A percentile compares a stretch with the other conserved stretches of the same genome.
Conservation (phyloP, 208 protist species). For the Phytomonas francai region DNA sequence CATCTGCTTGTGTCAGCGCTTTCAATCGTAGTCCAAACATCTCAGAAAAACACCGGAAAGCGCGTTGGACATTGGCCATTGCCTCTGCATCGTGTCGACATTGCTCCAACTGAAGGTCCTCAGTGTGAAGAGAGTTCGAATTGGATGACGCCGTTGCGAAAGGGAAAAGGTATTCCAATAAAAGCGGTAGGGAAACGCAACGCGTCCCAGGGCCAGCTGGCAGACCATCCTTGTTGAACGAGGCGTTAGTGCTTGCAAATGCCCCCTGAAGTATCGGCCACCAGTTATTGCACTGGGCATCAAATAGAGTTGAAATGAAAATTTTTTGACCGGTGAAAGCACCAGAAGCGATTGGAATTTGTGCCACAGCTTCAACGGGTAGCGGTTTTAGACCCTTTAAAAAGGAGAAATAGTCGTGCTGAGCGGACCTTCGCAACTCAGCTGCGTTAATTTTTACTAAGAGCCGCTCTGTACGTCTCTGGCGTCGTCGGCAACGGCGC, state of each 20-base stretch:
- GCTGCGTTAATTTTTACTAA: constrained; percentile 27
- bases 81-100: constrained; percentile 21
- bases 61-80: constrained; percentile 33
- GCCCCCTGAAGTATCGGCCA: constrained; percentile 50
- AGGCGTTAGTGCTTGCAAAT: constrained; percentile 15
- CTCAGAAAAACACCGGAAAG: constrained; percentile 60
- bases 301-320: constrained; percentile 39
- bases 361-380: constrained; percentile 9
- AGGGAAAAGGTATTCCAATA: constrained; percentile 35
- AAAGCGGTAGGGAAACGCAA: constrained; percentile 12
- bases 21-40: constrained; percentile 57
- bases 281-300: constrained; percentile 55
- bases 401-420: constrained; percentile 35
- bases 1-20: not conserved
- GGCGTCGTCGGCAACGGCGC: constrained; percentile 17
- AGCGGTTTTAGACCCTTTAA: constrained; percentile 22
- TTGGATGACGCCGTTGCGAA: constrained; percentile 2
- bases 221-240: not conserved
- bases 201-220: not conserved
- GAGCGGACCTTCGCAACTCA: constrained; percentile 16
- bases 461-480: constrained; percentile 13
- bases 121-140: constrained; percentile 1
- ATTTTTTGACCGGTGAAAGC: not conserved
- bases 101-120: constrained; percentile 17
- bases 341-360: constrained; percentile 6